Percentiles rank a stretch among this genome's conserved stretches.
These are phyloP conservation scores for Tylopilus subfusipes DNA, from an alignment of 768 basidiomycete genomes.

Conservation along the genomic window DNA sequence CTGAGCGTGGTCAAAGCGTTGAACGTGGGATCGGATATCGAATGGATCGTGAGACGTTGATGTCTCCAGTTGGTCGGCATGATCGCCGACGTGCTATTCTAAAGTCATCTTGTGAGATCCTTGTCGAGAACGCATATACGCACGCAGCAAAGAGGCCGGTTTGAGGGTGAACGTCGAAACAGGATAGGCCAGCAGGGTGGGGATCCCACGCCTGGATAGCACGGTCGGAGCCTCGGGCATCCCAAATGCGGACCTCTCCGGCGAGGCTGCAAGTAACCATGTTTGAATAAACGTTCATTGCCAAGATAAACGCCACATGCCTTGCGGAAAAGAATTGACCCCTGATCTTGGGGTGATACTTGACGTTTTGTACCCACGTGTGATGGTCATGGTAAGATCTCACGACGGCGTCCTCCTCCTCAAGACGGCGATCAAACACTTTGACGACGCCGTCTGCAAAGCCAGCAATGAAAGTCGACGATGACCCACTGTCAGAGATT, in stretches of 20 bases:
- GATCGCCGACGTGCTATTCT: conserved; percentile 54
- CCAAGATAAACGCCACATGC: conserved; percentile 40
- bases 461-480: conserved; percentile 80
- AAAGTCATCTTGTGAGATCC: conserved; percentile 4
- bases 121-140: conserved; percentile 27
- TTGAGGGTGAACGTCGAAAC: conserved; percentile 83
- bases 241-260: conserved; percentile 91
- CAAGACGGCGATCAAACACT: conserved; percentile 87
- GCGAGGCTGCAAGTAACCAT: conserved; percentile 56
- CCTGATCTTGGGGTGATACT: conserved; percentile 68
- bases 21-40: conserved; percentile 40
- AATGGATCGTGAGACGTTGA: conserved; percentile 60
- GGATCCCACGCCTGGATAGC: conserved; percentile 62
- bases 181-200: conserved; percentile 69
- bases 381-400: conserved; percentile 72
- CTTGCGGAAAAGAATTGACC: conserved; percentile 82
- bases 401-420: conserved; percentile 79
- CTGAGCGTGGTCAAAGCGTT: conserved; percentile 40
- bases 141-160: conserved; percentile 84
- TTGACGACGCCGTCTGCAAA: conserved; percentile 91
- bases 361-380: conserved; percentile 89
- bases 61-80: conserved; percentile 59
- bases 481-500: conserved; percentile 68
- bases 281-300: not conserved
- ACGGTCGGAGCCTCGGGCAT: conserved; percentile 63